Conservation (phyloP, 768 basidiomycete species). For the Auricularia sp. region DNA sequence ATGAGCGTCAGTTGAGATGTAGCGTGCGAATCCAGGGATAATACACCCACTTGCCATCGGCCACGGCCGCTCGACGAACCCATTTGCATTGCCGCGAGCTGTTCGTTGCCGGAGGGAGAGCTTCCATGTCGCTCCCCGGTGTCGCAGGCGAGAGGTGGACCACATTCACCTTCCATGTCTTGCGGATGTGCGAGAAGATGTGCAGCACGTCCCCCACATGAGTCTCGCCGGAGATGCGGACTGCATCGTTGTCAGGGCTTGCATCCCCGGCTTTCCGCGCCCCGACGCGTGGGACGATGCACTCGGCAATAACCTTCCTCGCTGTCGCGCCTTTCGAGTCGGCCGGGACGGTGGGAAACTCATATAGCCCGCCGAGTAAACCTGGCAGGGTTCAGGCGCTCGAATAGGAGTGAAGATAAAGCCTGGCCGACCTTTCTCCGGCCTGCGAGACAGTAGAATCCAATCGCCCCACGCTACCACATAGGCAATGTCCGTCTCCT, state of each 20-base stretch:
- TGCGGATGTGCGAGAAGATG: conserved; percentile 83
- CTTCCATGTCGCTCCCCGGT: conserved; percentile 4
- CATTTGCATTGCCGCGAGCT: conserved; percentile 29
- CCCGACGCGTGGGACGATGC: too few species aligned
- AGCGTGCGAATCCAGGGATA: neutral
- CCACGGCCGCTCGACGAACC: conserved; percentile 46
- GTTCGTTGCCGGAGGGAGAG: conserved; percentile 5
- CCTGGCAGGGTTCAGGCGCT: conserved; percentile 37
- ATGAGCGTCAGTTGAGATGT: neutral
- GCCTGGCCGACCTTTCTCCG: conserved; percentile 57
- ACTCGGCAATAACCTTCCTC: too few species aligned
- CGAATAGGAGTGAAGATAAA: neutral
- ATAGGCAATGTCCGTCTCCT: conserved; percentile 77
- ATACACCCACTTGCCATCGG: conserved; percentile 48
- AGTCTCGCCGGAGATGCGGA: neutral
- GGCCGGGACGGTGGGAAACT: conserved; percentile 66
- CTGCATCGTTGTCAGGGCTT: neutral
- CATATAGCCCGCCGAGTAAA: conserved; percentile 80
- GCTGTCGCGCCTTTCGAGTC: conserved; percentile 29
- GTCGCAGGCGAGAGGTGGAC: neutral
- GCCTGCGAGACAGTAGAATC: conserved; percentile 73
- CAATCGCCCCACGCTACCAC: conserved; percentile 71
- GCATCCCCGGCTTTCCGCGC: neutral
- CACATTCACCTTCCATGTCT: conserved; percentile 42
- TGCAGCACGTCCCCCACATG: conserved; percentile 54